Base-by-base conservation (phyloP, 1,284 basidiomycete species). In the Flammula alnicola region DNA sequence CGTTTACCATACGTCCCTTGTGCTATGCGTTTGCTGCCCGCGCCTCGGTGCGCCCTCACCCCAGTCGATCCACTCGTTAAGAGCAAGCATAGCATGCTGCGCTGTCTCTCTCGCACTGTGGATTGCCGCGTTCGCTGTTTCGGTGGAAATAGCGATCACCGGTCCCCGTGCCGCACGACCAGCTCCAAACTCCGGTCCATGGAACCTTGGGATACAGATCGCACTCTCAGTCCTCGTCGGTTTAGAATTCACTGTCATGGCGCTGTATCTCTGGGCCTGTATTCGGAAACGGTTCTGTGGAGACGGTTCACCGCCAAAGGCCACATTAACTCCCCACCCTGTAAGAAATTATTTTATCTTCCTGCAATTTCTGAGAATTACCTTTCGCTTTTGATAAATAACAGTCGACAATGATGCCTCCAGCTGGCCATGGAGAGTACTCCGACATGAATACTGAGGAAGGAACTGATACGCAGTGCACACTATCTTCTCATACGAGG, bases 71-170 rank as follows among this genome's bases (percentile, higher is more conserved):
- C n/a, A n/a, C n/a, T n/a, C n/a, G n/a, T 23, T 23, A 22, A 37
- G 20, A 5, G 20, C 6, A 30, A 32, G 33, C 27, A 44, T 44
- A 26, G 22, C 8, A 11, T 22, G n/a, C 40, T 52, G 39, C 17
- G 31, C 35, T 4, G 22, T 47, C 29, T 12, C 44, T 10, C 40
- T 40, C 8, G 41, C 29, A 14, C 31, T 47, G 16, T 52, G 50
- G 50, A 52, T 35, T 5, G 30, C 30, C 22, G 40, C 44, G 2
- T 20, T 44, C 17, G 45, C 23, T 12, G 8, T 47, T 10, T 36
- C 50, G 4, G 16, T 38, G 16, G 37, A 52, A 20, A n/a, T 47
- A 20, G 41, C 44, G 17, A 32, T 51, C 26, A 25, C 37, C 16
- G 44, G 44, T 19, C 26, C 44, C 6, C 25, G 38, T 3, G 33